phyloP scores from a whole-genome alignment of 2,329 filamentous ascomycete species.

The Epichloe sp. region DNA sequence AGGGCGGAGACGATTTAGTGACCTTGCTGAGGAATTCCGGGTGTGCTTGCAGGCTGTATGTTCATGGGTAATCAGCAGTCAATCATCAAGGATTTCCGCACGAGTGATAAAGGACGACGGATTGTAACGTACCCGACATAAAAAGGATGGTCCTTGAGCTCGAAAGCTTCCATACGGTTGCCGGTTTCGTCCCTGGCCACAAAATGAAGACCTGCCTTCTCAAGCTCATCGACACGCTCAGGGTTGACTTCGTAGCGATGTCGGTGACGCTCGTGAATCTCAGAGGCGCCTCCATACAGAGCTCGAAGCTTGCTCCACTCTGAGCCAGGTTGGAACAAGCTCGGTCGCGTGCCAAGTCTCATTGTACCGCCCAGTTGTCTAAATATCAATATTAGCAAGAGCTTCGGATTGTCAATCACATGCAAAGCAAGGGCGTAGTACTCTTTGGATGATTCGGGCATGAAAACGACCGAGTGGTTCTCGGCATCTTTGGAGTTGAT shows the following conservation, averaged over 20 bases:
- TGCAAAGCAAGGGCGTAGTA: conserved; percentile 9
- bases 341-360: conserved; percentile 65
- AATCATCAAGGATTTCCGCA: not conserved
- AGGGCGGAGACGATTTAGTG: conserved; percentile 32
- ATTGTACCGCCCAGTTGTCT: conserved; percentile 66
- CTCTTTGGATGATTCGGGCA: conserved; percentile 57
- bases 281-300: conserved; percentile 50
- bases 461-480: conserved; percentile 69
- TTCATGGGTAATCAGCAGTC: not conserved
- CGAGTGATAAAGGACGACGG: not conserved
- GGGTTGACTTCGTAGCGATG: conserved; percentile 91
- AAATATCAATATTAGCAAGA: not conserved
- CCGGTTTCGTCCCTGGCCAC: conserved; percentile 69
- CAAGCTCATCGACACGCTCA: conserved; percentile 53
- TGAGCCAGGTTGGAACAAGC: conserved; percentile 59
- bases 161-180: conserved; percentile 70
- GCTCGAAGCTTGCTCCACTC: conserved; percentile 69
- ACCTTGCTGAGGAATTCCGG: conserved; percentile 65
- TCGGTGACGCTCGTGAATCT: conserved; percentile 63
- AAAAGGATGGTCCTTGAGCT: conserved; percentile 72
- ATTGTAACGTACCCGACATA: conserved; percentile 39
- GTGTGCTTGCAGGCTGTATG: conserved; percentile 63
- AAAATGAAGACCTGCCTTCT: conserved; percentile 57
- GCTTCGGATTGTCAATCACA: not conserved
- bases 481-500: conserved; percentile 30